Percentiles rank a stretch among this genome's conserved stretches.
phyloP scores from a whole-genome alignment of 2,329 filamentous ascomycete species.

The Ophiocordyceps robertsii region DNA sequence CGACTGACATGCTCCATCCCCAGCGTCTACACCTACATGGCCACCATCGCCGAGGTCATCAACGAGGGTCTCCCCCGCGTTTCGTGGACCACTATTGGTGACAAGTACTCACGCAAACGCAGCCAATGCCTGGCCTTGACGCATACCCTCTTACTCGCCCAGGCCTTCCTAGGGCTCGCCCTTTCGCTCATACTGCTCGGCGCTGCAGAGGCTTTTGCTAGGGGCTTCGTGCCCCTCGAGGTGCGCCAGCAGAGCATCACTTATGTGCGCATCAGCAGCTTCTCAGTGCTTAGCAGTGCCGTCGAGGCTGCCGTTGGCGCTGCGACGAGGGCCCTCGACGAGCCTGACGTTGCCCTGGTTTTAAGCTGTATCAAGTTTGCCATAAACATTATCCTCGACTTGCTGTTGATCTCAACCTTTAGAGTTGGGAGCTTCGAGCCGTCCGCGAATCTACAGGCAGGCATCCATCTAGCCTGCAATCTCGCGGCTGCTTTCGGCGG shows the following conservation, averaged over 20 bases:
- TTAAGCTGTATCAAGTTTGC: slow-evolving; percentile 51
- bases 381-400: slow-evolving; percentile 53
- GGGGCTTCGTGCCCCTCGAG: slow-evolving; percentile 44
- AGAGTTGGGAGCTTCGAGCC: slow-evolving; percentile 41
- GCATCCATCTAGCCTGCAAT: slow-evolving; percentile 48
- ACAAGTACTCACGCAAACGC: slow-evolving; percentile 39
- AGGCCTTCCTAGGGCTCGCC: slow-evolving; percentile 40
- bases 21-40: slow-evolving; percentile 52
- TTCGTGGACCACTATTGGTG: slow-evolving; percentile 55
- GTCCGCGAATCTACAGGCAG: slow-evolving; percentile 50
- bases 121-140: slow-evolving; percentile 41
- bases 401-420: slow-evolving; percentile 53
- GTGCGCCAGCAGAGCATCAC: slow-evolving; percentile 42
- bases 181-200: slow-evolving; percentile 46
- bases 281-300: slow-evolving; percentile 47
- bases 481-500: slow-evolving; percentile 40
- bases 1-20: not conserved
- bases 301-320: slow-evolving; percentile 49
- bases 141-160: slow-evolving; percentile 49
- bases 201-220: slow-evolving; percentile 39
- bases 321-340: slow-evolving; percentile 51
- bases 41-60: slow-evolving; percentile 51
- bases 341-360: slow-evolving; percentile 54
- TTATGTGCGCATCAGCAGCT: slow-evolving; percentile 52
- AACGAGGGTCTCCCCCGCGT: slow-evolving; percentile 61